Evolutionary conservation across 768 basidiomycete species (phyloP).

Genomic region (Paxillus involutus): DNA sequence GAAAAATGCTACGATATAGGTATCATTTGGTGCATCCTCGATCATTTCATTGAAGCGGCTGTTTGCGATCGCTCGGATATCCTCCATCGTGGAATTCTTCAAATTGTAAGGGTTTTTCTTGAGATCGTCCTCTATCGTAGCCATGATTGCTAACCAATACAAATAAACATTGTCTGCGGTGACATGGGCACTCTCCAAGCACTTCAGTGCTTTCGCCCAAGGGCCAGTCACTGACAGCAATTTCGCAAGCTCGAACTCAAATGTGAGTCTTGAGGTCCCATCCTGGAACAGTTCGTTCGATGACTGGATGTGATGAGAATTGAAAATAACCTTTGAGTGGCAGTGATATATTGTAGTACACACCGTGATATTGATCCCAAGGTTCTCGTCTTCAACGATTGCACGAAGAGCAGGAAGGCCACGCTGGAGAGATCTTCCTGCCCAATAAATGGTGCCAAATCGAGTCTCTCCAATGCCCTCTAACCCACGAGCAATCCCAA

Average conservation of each 20-base stretch:
- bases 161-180: conserved; percentile 25
- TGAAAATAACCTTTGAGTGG: too few relatives aligned
- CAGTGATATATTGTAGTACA: too few relatives aligned
- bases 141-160: conserved; percentile 23
- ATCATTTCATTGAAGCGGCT: conserved; percentile 21
- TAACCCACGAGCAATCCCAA: conserved; percentile 5
- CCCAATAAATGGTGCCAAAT: conserved; percentile 21
- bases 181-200: conserved; percentile 19
- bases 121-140: conserved; percentile 9
- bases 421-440: conserved; percentile 7
- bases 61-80: conserved; percentile 15
- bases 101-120: background rate
- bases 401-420: conserved; percentile 16
- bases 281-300: background rate
- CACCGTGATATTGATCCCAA: background rate
- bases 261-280: background rate
- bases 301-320: too few relatives aligned
- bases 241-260: conserved; percentile 7
- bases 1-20: conserved; percentile 22
- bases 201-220: conserved; percentile 20
- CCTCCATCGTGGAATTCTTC: background rate
- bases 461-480: conserved; percentile 23
- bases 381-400: background rate
- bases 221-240: conserved; percentile 10
- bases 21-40: conserved; percentile 8